Conservation (phyloP, 2,329 filamentous ascomycete species). For the Xylaria sp. region DNA sequence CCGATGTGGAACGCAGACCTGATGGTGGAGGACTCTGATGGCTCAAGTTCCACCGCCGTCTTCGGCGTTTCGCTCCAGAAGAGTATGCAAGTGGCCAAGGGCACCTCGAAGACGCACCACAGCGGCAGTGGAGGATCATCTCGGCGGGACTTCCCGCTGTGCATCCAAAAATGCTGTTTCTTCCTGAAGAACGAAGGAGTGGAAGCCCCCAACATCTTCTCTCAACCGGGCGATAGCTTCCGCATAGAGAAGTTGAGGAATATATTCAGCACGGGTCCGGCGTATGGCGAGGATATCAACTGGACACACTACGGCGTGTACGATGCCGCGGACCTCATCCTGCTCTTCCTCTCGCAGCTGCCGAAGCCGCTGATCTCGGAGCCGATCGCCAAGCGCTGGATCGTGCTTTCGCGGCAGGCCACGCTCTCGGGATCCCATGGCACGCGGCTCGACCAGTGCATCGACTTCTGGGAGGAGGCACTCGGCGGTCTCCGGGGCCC, state of each 20-base stretch:
- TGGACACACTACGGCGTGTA: conserved; percentile 42
- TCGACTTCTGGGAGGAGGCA: conserved; percentile 52
- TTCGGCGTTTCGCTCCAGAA: conserved; percentile 46
- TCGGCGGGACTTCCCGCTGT: conserved; percentile 46
- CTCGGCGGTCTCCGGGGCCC: conserved; percentile 43
- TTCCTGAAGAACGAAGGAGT: conserved; percentile 43
- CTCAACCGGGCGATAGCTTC: conserved; percentile 37
- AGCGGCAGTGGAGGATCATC: conserved; percentile 38
- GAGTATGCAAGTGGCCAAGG: conserved; percentile 44
- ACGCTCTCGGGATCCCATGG: conserved; percentile 39
- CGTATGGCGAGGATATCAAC: conserved; percentile 44
- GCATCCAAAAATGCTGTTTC: conserved; percentile 44
- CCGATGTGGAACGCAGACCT: conserved; percentile 37
- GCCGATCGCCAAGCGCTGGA: conserved; percentile 44
- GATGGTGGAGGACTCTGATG: conserved; percentile 31
- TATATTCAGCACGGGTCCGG: conserved; percentile 41
- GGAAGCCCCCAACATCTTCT: conserved; percentile 43
- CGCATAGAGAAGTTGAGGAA: conserved; percentile 42
- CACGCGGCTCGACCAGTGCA: conserved; percentile 44
- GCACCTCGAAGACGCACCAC: conserved; percentile 44
- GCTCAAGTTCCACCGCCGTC: conserved; percentile 35
- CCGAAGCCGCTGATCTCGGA: conserved; percentile 44
- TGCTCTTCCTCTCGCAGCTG: conserved; percentile 44
- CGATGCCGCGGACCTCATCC: conserved; percentile 46
- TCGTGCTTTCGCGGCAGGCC: conserved; percentile 45